phyloP scores from a whole-genome alignment of 2,329 filamentous ascomycete genomes.

The Chaetomium globosum region DNA sequence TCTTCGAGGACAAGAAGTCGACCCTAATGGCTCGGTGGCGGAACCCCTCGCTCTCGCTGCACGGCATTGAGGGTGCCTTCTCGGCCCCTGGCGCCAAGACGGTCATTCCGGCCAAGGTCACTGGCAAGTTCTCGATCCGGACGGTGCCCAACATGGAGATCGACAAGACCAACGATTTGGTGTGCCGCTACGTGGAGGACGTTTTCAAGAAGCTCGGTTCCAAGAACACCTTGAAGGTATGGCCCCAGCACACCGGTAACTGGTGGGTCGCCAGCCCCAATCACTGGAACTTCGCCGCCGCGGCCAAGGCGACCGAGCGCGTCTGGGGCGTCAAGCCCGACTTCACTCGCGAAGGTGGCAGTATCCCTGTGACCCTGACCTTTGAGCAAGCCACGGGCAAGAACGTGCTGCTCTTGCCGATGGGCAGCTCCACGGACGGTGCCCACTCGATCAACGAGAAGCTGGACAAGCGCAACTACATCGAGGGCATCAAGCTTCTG shows the following conservation, averaged over 20 bases:
- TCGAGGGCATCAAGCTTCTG: conserved; percentile 94
- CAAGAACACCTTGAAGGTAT: conserved; percentile 87
- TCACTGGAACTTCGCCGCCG: conserved; percentile 98
- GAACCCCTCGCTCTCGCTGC: conserved; percentile 88
- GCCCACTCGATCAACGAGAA: conserved; percentile 99
- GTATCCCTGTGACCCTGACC: conserved; percentile 93
- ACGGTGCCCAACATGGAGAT: conserved; percentile 98
- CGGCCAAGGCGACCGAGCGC: conserved; percentile 91
- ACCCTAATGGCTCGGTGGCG: conserved; percentile 97
- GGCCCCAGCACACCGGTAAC: conserved; percentile 86
- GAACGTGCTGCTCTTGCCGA: conserved; percentile 92
- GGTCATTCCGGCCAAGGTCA: conserved; percentile 96
- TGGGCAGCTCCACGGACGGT: conserved; percentile 95
- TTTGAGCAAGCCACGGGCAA: conserved; percentile 98
- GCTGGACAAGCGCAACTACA: conserved; percentile 95
- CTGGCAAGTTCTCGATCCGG: conserved; percentile 96
- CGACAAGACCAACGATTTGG: conserved; percentile 80
- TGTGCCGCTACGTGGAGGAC: conserved; percentile 80
- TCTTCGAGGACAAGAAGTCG: conserved; percentile 83
- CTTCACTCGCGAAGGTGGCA: conserved; percentile 93
- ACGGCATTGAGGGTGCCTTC: conserved; percentile 95
- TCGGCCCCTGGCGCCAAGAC: conserved; percentile 94
- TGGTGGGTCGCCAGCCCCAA: conserved; percentile 99
- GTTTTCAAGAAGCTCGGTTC: conserved; percentile 83
- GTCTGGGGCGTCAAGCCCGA: conserved; percentile 94